Evolutionary conservation across 148 eudicot genomes (phyloP), one percentile per base, ranked within the genome.

Genomic region (Amaranthus palmeri): DNA sequence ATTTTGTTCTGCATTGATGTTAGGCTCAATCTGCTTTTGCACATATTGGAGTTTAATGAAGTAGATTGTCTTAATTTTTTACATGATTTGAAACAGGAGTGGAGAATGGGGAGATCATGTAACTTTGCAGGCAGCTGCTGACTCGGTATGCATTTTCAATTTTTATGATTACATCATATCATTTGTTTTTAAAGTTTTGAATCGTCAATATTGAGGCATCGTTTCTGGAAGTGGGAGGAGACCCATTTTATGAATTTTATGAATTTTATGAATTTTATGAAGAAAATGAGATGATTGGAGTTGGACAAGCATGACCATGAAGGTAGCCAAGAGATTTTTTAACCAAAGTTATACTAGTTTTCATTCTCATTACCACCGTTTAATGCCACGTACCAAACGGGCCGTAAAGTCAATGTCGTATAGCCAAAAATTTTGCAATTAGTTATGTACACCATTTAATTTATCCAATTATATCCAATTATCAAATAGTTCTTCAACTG

Each of bases 31-130:
- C 17, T 54, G 58, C 58, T 56, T 56, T 14, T 56, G 18, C 46
- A 10, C 54, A 61, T 69, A 43, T 52, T 49, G 54, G 8, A 42
- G 74, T 61, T 41, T 12, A 5, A 45, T 48, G n/a, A 57, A 56
- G 52, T 66, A 41, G 17, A 68, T 65, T 53, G 7, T 56, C 63
- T 70, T 53, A 65, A 47, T 15, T 51, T 25, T 25, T 25, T 48
- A 6, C 67, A 9, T 75, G 72, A 49, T 43, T 60, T 76, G 71
- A 67, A 79, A 53, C 80, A 92, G 97, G 89, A 84, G 77, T 65
- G 93, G 90, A 61, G 97, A 90, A 76, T 92, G 85, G 85, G 85
- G 85, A 64, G 85, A 82, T 82, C 85, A 82, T 61, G 85, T 82
- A 73, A 82, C 80, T 42, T 76, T 82, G 83, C 85, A 82, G 76